Evolutionary conservation across 208 protist genomes (phyloP).

Genomic region (Leishmania tarentolae): DNA sequence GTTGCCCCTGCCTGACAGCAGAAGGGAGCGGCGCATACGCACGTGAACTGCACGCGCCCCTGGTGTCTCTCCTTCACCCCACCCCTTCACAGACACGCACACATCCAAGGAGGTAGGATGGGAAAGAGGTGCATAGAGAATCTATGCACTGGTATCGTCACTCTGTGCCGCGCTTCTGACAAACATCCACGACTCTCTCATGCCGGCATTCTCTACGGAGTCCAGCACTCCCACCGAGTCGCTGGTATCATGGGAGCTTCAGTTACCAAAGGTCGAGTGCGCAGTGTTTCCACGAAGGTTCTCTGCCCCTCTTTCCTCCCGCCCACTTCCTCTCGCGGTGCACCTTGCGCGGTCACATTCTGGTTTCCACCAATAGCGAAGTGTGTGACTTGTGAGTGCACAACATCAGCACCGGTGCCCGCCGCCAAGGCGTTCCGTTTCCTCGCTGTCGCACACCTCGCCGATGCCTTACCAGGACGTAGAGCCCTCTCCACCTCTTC

Average conservation of each 20-base stretch:
- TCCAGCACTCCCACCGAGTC: neutral
- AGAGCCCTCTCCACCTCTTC: constrained; percentile 9
- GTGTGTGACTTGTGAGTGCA: neutral
- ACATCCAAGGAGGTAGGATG: neutral
- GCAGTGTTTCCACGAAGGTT: neutral
- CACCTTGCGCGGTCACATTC: neutral
- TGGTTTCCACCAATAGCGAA: neutral
- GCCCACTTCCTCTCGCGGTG: neutral
- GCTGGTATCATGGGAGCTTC: neutral
- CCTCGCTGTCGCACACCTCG: neutral
- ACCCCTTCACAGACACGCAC: neutral
- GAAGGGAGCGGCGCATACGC: neutral
- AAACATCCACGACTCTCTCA: neutral
- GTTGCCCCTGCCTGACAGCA: neutral
- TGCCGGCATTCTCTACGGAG: neutral
- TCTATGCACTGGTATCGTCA: neutral
- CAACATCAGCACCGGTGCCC: neutral
- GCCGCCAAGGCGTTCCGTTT: neutral
- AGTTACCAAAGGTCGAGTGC: neutral
- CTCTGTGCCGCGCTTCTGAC: neutral
- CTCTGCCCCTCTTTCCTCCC: neutral
- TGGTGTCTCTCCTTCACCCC: neutral
- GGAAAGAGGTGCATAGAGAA: neutral
- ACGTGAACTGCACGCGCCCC: neutral
- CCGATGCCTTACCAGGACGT: no score